These are phyloP conservation scores for Aspergillus incahuasiensis DNA, from an alignment of 495 filamentous ascomycete species.

Conservation along the genomic window DNA sequence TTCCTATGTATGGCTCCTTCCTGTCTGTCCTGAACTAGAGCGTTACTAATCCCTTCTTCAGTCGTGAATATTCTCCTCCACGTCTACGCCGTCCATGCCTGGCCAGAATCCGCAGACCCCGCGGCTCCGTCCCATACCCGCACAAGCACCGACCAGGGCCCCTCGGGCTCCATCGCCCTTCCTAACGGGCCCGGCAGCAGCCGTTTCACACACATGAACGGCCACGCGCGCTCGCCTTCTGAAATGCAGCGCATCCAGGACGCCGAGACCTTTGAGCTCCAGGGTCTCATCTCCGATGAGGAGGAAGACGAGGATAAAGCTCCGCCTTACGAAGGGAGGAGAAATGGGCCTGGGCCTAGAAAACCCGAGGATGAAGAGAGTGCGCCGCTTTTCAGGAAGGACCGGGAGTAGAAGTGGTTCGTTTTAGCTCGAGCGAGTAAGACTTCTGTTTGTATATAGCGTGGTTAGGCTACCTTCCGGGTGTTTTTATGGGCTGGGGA, in stretches of 20 bases:
- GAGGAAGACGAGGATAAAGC: conserved; percentile 46
- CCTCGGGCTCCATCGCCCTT: conserved; percentile 2
- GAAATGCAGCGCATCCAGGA: conserved; percentile 56
- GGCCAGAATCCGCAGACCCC: conserved; percentile 41
- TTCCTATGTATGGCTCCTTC: conserved; percentile 65
- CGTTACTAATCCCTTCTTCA: conserved; percentile 11
- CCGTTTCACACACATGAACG: conserved; percentile 41
- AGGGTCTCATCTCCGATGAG: conserved; percentile 84
- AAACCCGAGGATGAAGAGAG: conserved; percentile 37
- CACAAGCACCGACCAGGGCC: conserved; percentile 8
- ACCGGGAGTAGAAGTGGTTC: conserved; percentile 5
- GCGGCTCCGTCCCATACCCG: conserved; percentile 17
- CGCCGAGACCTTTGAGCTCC: conserved; percentile 86
- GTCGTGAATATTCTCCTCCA: conserved; percentile 79
- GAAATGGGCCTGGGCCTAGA: conserved; percentile 21
- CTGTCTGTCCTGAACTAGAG: not conserved
- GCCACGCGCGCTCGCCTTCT: conserved; percentile 45
- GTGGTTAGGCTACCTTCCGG: not conserved
- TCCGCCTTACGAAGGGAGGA: conserved; percentile 3
- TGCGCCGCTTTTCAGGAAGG: conserved; percentile 27
- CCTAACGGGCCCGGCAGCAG: not conserved
- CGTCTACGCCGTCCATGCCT: conserved; percentile 66
- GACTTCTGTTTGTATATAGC: not conserved
- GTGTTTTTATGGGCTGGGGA: not conserved
- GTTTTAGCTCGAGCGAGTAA: not conserved